phyloP scores from a whole-genome alignment of 345 rosid species.

The Populus tremula region DNA sequence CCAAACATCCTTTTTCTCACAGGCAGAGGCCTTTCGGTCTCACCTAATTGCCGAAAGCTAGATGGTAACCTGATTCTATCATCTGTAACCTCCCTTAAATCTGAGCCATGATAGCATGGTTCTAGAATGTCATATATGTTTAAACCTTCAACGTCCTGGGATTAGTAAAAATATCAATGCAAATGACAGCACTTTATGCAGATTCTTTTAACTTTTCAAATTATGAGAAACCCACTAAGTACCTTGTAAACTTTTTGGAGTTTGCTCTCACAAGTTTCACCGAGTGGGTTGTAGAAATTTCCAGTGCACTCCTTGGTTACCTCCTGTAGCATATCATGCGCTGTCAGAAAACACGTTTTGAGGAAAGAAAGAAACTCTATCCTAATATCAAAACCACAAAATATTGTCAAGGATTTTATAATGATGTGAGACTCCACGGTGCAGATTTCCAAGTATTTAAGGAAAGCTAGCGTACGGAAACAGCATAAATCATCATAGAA shows the following conservation, averaged over 20 bases:
- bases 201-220: neutral
- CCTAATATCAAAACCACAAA: neutral
- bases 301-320: constrained; percentile 53
- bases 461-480: neutral
- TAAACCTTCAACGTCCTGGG: constrained; percentile 48
- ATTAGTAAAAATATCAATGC: constrained; percentile 13
- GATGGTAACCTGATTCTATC: constrained; percentile 50
- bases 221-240: constrained; percentile 12
- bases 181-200: neutral
- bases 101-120: constrained; percentile 62
- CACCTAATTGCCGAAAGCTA: constrained; percentile 58
- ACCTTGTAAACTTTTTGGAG: constrained; percentile 57
- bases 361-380: neutral
- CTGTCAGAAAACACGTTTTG: neutral
- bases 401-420: neutral
- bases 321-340: constrained; percentile 44
- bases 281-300: constrained; percentile 38
- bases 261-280: constrained; percentile 29
- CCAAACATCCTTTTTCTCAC: constrained; percentile 85
- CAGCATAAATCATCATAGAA: neutral
- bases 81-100: constrained; percentile 9
- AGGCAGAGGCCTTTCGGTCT: constrained; percentile 59
- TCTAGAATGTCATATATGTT: constrained; percentile 84
- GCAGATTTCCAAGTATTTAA: neutral
- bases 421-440: neutral